Percentiles rank a stretch among this genome's conserved stretches.
These are phyloP conservation scores for Oryza brachyantha DNA, from an alignment of 176 grass and related monocot species.

Conservation along the genomic window DNA sequence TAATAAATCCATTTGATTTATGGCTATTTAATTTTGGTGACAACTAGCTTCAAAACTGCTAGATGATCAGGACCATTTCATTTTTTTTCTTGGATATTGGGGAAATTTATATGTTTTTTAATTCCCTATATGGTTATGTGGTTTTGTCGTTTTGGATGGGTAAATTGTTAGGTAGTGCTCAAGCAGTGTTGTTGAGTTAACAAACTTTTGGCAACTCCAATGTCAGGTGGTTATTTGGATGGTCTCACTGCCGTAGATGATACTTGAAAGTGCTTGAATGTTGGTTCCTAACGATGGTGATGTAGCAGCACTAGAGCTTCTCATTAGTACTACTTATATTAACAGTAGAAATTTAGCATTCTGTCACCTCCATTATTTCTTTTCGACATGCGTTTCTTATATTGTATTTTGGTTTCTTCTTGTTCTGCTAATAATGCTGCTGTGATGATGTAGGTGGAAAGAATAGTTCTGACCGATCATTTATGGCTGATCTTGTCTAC, in stretches of 20 bases:
- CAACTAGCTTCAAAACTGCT: neutral
- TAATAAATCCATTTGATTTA: neutral
- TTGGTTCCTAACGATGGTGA: neutral
- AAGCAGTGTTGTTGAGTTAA: neutral
- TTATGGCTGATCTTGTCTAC: slow-evolving; percentile 79
- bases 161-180: neutral
- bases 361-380: neutral
- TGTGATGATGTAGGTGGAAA: slow-evolving; percentile 65
- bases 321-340: neutral
- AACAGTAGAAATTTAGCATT: neutral
- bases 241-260: neutral
- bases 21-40: neutral
- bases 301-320: neutral
- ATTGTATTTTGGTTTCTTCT: neutral
- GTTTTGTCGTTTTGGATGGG: neutral
- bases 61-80: neutral
- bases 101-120: neutral
- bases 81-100: neutral
- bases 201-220: neutral
- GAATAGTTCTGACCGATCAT: slow-evolving; percentile 82
- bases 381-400: neutral
- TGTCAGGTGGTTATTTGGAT: neutral
- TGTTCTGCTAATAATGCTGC: slow-evolving; percentile 27
- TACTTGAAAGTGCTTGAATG: neutral
- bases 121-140: neutral